Percentiles rank a stretch among this genome's conserved stretches.
These are phyloP conservation scores for Psophocarpus tetragonolobus DNA, from an alignment of 306 rosid genomes.

Conservation along the genomic window DNA sequence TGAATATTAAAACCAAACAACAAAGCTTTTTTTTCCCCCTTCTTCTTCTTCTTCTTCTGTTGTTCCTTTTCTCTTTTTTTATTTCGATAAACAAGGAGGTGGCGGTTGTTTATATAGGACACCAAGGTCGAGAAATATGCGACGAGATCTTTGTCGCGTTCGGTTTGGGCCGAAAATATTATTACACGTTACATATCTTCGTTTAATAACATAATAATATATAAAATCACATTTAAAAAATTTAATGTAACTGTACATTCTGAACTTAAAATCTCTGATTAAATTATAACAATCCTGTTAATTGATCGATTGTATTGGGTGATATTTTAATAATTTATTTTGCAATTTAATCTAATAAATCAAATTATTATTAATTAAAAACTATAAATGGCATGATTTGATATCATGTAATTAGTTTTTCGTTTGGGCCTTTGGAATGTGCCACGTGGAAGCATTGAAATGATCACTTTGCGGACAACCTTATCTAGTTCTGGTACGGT, in stretches of 20 bases:
- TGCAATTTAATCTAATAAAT: too few species aligned
- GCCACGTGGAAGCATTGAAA: conserved; percentile 49
- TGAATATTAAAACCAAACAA: neutral
- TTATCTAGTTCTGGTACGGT: conserved; percentile 67
- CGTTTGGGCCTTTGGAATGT: neutral
- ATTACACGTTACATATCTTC: too few species aligned
- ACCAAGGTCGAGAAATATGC: conserved; percentile 30
- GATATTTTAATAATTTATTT: too few species aligned
- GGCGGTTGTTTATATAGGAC: conserved; percentile 49
- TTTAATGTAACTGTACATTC: too few species aligned
- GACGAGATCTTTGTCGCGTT: conserved; percentile 47
- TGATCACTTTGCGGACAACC: conserved; percentile 54
- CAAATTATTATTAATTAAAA: too few species aligned
- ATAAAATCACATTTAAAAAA: too few species aligned
- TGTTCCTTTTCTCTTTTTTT: neutral
- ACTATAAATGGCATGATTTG: too few species aligned
- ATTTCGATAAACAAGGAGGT: conserved; percentile 11
- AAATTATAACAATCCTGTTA: too few species aligned
- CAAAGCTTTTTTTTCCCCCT: neutral
- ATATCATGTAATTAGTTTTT: too few species aligned
- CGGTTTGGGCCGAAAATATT: conserved; percentile 35
- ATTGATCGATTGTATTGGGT: too few species aligned
- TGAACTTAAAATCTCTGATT: too few species aligned
- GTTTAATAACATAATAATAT: too few species aligned
- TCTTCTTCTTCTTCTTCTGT: neutral